Base-by-base conservation (phyloP, 176 grass and related monocot genomes). In the Zoysia pacifica region DNA sequence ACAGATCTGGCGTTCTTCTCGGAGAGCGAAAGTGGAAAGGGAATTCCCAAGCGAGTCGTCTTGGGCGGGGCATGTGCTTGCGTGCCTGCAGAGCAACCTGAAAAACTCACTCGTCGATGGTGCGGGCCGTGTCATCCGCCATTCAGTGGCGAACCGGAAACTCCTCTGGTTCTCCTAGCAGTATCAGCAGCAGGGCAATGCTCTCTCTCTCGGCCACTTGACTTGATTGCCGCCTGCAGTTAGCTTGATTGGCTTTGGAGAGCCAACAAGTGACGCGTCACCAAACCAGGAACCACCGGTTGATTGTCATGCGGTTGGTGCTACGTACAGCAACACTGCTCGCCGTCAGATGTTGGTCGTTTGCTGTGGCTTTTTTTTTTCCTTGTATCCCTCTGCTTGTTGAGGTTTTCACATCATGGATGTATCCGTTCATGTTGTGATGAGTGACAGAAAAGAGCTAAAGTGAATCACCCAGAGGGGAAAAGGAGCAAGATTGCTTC, bases 231-330 rank as follows among this genome's bases (percentile, higher is more conserved):
- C 28, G 28, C 28, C 74, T 42, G 18, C 55, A 55, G 6, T 16
- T 5, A 8, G 54, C 75, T 28, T 28, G 11, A 62, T 6, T 45
- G 68, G 50, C 36, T 49, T 44, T 51, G 50, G 28, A 28, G 28
- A 58, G 55, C 55, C 55, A 9, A 40, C n/a, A 11, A 80, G 75
- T 61, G 86, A 88, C 86, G 48, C 55, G 20, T 41, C 81, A 84
- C 81, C 86, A 70, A 75, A 88, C 70, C 5, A 41, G 53, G 2
- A 63, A 73, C 69, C 10, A 41, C 43, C 45, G 45, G 69, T 79
- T 79, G 75, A 66, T 61, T 35, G 19, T 74, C 44, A 28, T 66
- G 41, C 5, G 76, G 83, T 79, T 73, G 83, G 67, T 65, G 48
- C 55, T 77, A 35, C 69, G 28, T 28, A 28, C 28, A 67, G n/a